Evolutionary conservation across 148 eudicot genomes (phyloP).

Genomic region (Fallopia convolvulus): DNA sequence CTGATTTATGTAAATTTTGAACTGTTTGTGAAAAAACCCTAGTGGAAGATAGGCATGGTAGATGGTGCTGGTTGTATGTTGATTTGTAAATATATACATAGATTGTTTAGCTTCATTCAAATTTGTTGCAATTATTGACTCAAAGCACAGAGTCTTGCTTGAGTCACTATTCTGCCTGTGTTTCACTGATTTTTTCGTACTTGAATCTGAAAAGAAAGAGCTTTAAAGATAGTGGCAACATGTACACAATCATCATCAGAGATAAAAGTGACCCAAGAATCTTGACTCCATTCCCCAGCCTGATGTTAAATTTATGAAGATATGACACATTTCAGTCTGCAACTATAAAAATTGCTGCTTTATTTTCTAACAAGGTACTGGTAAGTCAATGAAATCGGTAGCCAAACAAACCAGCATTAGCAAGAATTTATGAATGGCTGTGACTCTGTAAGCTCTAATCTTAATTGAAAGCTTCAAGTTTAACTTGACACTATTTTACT

Average conservation of each 20-base stretch:
- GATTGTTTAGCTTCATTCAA: constrained; percentile 7
- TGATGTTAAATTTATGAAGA: too few relatives aligned
- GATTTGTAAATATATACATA: background rate
- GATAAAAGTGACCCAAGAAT: background rate
- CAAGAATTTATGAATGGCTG: too few relatives aligned
- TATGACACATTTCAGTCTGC: background rate
- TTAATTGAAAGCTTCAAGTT: too few relatives aligned
- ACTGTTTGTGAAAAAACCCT: background rate
- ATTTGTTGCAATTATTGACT: background rate
- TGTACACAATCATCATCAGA: background rate
- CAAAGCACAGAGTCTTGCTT: background rate
- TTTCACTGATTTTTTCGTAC: background rate
- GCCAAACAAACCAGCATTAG: too few relatives aligned
- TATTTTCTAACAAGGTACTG: too few relatives aligned
- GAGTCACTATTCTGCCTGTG: background rate
- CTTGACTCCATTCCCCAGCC: background rate
- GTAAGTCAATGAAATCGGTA: too few relatives aligned
- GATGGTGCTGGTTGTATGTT: constrained; percentile 8
- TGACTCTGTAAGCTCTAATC: too few relatives aligned
- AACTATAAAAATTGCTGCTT: too few relatives aligned
- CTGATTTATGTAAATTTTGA: background rate
- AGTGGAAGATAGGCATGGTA: constrained; percentile 11
- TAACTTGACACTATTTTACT: too few relatives aligned
- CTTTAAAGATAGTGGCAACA: background rate
- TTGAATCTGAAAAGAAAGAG: background rate